phyloP scores from a whole-genome alignment of 2,329 filamentous ascomycete species.

The Hymenoscyphus repandus region DNA sequence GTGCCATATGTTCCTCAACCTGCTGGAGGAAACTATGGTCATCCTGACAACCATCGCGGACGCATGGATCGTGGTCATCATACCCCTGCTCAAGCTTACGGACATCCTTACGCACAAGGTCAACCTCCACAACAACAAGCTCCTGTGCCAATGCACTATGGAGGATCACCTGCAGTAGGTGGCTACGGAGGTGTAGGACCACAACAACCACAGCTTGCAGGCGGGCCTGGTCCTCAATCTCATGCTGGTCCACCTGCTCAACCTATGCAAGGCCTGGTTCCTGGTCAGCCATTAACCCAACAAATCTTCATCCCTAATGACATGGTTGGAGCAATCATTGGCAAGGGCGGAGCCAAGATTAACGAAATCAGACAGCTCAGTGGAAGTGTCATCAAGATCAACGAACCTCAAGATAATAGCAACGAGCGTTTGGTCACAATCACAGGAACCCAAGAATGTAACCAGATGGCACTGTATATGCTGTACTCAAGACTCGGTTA shows the following conservation, averaged over 20 bases:
- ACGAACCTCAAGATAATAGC: conserved; percentile 97
- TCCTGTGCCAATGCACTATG: conserved; percentile 73
- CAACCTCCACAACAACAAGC: conserved; percentile 48
- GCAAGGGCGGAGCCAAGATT: conserved; percentile 97
- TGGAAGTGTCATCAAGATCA: conserved; percentile 99
- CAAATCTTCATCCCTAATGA: conserved; percentile 99
- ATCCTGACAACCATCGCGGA: conserved; percentile 73
- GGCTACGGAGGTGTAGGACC: conserved; percentile 77
- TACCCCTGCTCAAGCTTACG: conserved; percentile 69
- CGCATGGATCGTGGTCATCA: conserved; percentile 69
- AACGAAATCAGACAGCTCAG: conserved; percentile 97
- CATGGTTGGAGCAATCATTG: conserved; percentile 98
- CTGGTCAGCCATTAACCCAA: conserved; percentile 84
- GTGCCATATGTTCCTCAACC: conserved; percentile 96
- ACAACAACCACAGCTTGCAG: conserved; percentile 66
- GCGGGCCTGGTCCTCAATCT: conserved; percentile 57
- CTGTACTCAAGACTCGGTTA: conserved; percentile 93
- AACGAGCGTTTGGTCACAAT: conserved; percentile 97
- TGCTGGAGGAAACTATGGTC: conserved; percentile 85
- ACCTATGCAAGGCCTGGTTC: conserved; percentile 69
- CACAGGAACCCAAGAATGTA: conserved; percentile 95
- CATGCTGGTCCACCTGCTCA: conserved; percentile 68
- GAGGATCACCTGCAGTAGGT: conserved; percentile 50
- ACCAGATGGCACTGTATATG: conserved; percentile 99
- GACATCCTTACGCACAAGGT: conserved; percentile 50